Base-by-base conservation (phyloP, 2,329 filamentous ascomycete species). In the Aspergillus sp. region DNA sequence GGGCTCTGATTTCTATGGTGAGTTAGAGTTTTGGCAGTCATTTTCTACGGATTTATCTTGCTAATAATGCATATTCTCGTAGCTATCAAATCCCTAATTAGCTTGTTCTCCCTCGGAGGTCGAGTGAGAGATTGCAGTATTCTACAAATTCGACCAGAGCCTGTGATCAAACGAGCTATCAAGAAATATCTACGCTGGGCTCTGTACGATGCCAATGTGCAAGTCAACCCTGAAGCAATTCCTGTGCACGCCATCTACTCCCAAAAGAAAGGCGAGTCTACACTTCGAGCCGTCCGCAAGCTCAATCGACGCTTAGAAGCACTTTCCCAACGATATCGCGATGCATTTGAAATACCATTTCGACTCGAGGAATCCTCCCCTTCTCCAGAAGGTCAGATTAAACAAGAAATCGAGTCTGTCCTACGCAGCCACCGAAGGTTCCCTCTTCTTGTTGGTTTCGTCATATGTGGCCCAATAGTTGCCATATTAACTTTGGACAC, bases 131-230 rank as follows among this genome's bases (percentile, higher is more conserved):
- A 81, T 53, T 70, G 71, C 40, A 63, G 68, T 9, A 52, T 70
- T 4, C 58, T 69, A 4, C 59, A 55, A 8, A 62, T 65, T 5
- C 52, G 53, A 5, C 64, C 65, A 2, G 62, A 69, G 32, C 30
- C 42, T 2, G 48, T 71, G 27, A 67, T 77, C 40, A 60, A 59
- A 43, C 66, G 60, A 6, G 64, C 64, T 3, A 65, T 78, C 38
- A 54, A 64, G 9, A 65, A 66, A 5, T 82, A 78, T 58, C 65
- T 77, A 33, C 66, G 68, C 35, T 82, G 79, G 78, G 74, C 76
- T 1, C 56, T 77, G 43, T 62, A 59, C 27, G 78, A 82, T 50
- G 71, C 67, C 7, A 61, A 58, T 12, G 58, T 79, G 19, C 61
- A 70, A 39, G 54, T 57, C 7, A 50, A 40, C 39, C 40, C 64